Evolutionary conservation across 2,329 filamentous ascomycete species (phyloP).

Genomic region (Hymenoscyphus scutula): DNA sequence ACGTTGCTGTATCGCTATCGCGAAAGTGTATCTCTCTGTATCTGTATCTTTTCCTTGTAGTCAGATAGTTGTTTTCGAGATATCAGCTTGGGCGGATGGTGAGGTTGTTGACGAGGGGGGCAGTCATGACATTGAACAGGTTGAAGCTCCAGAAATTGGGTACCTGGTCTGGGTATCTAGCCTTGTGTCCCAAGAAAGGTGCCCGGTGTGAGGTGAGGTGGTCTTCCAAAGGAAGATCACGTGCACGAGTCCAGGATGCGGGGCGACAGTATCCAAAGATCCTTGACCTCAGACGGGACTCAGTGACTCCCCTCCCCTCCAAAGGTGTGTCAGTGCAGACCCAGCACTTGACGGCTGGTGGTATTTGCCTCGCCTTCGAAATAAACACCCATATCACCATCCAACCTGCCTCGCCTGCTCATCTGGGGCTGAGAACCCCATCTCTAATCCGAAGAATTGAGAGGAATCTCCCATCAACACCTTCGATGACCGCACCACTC

Average conservation of each 20-base stretch:
- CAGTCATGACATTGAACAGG: slow-evolving; percentile 26
- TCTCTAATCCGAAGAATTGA: not conserved
- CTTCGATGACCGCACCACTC: not conserved
- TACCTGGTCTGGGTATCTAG: not conserved
- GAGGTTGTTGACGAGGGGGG: slow-evolving; percentile 13
- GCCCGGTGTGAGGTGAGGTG: slow-evolving; percentile 5
- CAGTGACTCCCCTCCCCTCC: not conserved
- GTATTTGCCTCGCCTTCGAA: not conserved
- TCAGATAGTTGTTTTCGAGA: slow-evolving; percentile 15
- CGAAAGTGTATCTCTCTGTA: not conserved
- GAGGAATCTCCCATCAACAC: not conserved
- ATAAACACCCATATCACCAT: not conserved
- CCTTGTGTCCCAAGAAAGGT: not conserved
- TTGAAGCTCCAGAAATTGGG: not conserved
- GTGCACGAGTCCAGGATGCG: not conserved
- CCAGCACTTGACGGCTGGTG: not conserved
- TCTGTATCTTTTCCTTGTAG: not conserved
- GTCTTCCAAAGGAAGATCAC: not conserved
- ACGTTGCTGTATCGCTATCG: slow-evolving; percentile 28
- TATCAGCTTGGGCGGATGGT: slow-evolving; percentile 18
- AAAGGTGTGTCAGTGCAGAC: not conserved
- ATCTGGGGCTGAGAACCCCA: slow-evolving; percentile 3
- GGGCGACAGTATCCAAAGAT: not conserved
- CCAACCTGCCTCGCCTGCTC: no score
- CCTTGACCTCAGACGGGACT: not conserved